Evolutionary conservation across 2,329 filamentous ascomycete genomes (phyloP), one percentile per base, ranked within the genome.

Genomic region (Sarocladium oryzae): DNA sequence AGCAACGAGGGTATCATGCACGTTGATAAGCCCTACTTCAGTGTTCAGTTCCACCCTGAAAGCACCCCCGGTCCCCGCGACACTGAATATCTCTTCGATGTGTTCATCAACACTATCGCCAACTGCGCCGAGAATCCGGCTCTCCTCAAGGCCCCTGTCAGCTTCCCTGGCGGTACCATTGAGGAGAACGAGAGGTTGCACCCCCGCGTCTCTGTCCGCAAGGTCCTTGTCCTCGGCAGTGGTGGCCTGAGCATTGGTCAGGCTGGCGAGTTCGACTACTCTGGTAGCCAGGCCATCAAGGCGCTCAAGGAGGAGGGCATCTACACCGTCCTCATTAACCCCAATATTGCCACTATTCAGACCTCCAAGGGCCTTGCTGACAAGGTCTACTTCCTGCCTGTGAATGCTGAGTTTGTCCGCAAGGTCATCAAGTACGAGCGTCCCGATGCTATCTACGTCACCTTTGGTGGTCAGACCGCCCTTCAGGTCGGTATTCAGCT

Each of bases 1-100:
- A 96, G 89, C 71, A 99, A 99, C 69, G 93, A 99, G 74, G 93
- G 93, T 71, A 96, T 99, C 64, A 86, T 91, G 69, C 90, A 97
- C 68, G 74, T 80, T 46, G 81, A 75, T 67, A 87, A 85, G 63
- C 93, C 93, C 49, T 95, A 92, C 74, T 99, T 99, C 78, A 96
- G 90, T 76, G 93, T 97, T n/a, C 93, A 99, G 67, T 99, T 99
- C 74, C 93, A 99, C 65, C 93, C 93, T 0, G 93, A 99, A 71
- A 96, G 91, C 75, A 95, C 90, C 1, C 93, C 93, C 2, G 93
- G 93, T 53, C 93, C 93, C 49, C 82, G 89, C 32, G 93, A 99
- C 66, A 99, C 93, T 24, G 93, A 99, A 68, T 96, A 88, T 65
- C 78, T 99, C 23, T 99, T 99, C 58, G 91, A 99, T 68, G 89